These are phyloP conservation scores for Deuterostichococcus epilithicus DNA, from an alignment of 139 green algal species.

Conservation along the genomic window DNA sequence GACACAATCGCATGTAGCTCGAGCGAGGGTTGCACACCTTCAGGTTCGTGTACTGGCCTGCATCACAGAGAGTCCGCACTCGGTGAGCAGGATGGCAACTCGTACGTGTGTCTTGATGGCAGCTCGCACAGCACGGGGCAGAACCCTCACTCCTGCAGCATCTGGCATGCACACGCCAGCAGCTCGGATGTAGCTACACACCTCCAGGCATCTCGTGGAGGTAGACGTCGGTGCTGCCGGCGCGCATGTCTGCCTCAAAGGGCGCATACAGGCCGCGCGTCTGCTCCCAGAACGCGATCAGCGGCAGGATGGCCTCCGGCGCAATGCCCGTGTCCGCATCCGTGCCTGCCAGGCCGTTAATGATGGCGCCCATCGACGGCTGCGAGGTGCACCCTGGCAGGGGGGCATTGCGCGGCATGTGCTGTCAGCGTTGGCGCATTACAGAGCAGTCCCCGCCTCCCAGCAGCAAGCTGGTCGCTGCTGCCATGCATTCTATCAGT, in stretches of 20 bases:
- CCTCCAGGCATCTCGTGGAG: conserved; percentile 92
- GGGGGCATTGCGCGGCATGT: too few relatives aligned
- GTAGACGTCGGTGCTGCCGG: conserved; percentile 80
- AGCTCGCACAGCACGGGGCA: not conserved
- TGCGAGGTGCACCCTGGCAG: conserved; percentile 64
- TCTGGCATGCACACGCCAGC: too few relatives aligned
- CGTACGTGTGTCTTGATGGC: too few relatives aligned
- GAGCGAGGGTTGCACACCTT: too few relatives aligned
- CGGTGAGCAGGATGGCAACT: not conserved
- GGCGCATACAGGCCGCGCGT: conserved; percentile 82
- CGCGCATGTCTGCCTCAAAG: conserved; percentile 80
- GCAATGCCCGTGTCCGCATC: conserved; percentile 81
- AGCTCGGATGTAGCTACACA: too few relatives aligned
- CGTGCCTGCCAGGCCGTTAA: conserved; percentile 65
- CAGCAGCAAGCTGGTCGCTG: too few relatives aligned
- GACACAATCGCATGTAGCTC: too few relatives aligned
- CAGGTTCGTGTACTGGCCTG: conserved; percentile 34
- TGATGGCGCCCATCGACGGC: conserved; percentile 81
- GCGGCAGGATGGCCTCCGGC: conserved; percentile 41
- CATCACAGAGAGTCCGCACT: too few relatives aligned
- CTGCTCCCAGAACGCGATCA: conserved; percentile 83
- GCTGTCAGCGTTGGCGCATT: too few relatives aligned
- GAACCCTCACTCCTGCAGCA: not conserved
- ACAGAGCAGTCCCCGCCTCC: too few relatives aligned
- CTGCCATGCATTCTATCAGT: too few relatives aligned